phyloP scores from a whole-genome alignment of 2,329 filamentous ascomycete species.

The Colletotrichum sojae region DNA sequence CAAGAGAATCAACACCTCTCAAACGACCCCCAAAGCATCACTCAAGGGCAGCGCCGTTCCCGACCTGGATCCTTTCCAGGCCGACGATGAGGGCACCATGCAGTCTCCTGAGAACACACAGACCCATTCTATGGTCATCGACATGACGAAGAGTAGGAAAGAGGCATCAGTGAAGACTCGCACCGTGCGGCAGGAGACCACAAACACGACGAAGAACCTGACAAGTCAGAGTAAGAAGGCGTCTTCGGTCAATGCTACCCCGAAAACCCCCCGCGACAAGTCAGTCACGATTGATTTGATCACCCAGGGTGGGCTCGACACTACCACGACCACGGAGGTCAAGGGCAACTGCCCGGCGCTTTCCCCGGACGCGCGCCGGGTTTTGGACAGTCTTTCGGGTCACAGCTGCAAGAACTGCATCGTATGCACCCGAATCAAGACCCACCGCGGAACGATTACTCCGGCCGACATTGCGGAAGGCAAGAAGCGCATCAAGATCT shows the following conservation, averaged over 20 bases:
- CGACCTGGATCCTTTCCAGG: slow-evolving; percentile 40
- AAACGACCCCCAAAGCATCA: slow-evolving; percentile 28
- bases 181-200: slow-evolving; percentile 30
- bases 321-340: slow-evolving; percentile 34
- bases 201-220: slow-evolving; percentile 41
- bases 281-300: slow-evolving; percentile 40
- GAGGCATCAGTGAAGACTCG: slow-evolving; percentile 34
- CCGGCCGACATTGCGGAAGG: slow-evolving; percentile 54
- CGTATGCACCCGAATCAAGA: slow-evolving; percentile 68
- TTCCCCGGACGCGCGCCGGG: slow-evolving; percentile 65
- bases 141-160: slow-evolving; percentile 41
- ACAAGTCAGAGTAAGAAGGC: slow-evolving; percentile 42
- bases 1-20: slow-evolving; percentile 54
- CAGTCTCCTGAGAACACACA: slow-evolving; percentile 44
- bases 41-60: slow-evolving; percentile 35
- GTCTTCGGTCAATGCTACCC: slow-evolving; percentile 28
- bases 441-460: slow-evolving; percentile 56
- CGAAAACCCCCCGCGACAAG: slow-evolving; percentile 35
- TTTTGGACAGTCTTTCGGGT: slow-evolving; percentile 67
- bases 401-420: slow-evolving; percentile 71
- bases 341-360: slow-evolving; percentile 58
- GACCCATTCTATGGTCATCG: slow-evolving; percentile 44
- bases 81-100: slow-evolving; percentile 43
- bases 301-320: slow-evolving; percentile 37
- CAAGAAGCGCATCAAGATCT: slow-evolving; percentile 73